Evolutionary conservation across 1,139 yeast species (phyloP).

Genomic region (Pichia sp.): DNA sequence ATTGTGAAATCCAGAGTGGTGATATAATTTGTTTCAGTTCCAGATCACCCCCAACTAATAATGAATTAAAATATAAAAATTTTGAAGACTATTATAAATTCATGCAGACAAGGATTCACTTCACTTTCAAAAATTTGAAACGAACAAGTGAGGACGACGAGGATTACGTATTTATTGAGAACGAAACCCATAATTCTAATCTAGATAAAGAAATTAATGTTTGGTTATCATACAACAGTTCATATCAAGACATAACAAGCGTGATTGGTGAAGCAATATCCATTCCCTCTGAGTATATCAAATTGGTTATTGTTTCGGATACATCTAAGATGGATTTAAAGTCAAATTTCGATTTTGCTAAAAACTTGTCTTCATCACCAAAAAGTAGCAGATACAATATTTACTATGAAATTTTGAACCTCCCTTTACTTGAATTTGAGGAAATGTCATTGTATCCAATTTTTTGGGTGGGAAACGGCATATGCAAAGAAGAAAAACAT

Average conservation of each 20-base stretch:
- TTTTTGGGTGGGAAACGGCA: conserved; percentile 53
- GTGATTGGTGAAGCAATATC: conserved; percentile 46
- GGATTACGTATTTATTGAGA: conserved; percentile 14
- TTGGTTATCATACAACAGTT: conserved; percentile 60
- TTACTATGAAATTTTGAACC: conserved; percentile 62
- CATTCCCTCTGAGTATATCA: conserved; percentile 54
- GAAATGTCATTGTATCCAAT: conserved; percentile 57
- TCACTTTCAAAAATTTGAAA: conserved; percentile 42
- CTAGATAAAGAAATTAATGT: conserved; percentile 35
- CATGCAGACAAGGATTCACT: conserved; percentile 57
- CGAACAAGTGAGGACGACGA: conserved; percentile 25
- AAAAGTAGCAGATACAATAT: conserved; percentile 17
- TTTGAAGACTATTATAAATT: conserved; percentile 53
- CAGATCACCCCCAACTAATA: conserved; percentile 28
- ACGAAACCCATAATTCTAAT: conserved; percentile 2
- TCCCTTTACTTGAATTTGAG: conserved; percentile 72
- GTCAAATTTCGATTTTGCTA: conserved; percentile 39
- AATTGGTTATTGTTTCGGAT: conserved; percentile 45
- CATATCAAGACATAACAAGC: conserved; percentile 51
- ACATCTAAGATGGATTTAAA: conserved; percentile 7
- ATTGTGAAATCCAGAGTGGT: conserved; percentile 66
- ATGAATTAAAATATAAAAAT: conserved; percentile 12
- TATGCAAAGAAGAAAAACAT: conserved; percentile 56
- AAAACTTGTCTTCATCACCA: conserved; percentile 41
- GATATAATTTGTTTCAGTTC: conserved; percentile 56